These are phyloP conservation scores for Nephelium lappaceum DNA, from an alignment of 345 rosid species.

Conservation along the genomic window DNA sequence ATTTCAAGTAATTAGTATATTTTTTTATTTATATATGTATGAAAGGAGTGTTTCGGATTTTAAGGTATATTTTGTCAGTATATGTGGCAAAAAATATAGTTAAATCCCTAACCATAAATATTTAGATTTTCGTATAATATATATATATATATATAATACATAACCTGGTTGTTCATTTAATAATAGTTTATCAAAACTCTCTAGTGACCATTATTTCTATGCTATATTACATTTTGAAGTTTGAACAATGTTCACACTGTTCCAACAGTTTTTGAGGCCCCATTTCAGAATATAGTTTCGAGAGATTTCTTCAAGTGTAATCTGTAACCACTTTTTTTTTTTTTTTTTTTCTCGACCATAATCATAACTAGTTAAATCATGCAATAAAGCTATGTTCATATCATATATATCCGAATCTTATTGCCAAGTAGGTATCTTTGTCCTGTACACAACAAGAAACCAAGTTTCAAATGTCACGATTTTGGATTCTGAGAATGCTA, in stretches of 20 bases:
- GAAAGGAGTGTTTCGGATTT: too few relatives aligned
- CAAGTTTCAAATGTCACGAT: neutral
- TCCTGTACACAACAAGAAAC: slow-evolving; percentile 1
- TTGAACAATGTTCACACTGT: neutral
- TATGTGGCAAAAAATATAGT: too few relatives aligned
- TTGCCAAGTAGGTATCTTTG: neutral
- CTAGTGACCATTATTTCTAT: too few relatives aligned
- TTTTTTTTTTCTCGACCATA: neutral
- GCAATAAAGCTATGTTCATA: neutral
- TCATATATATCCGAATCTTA: neutral
- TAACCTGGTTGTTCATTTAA: too few relatives aligned
- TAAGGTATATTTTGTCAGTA: too few relatives aligned
- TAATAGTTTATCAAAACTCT: too few relatives aligned
- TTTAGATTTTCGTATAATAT: too few relatives aligned
- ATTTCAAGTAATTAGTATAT: too few relatives aligned
- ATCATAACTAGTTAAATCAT: neutral
- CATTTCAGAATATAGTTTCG: neutral
- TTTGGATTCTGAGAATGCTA: neutral
- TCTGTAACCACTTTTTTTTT: neutral
- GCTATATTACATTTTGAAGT: neutral
- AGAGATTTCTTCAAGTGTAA: neutral
- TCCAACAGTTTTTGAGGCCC: neutral
- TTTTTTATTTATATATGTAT: too few relatives aligned
- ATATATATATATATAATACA: too few relatives aligned
- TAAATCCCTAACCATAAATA: too few relatives aligned